Conservation (phyloP, 1,139 yeast species). For the Yamadazyma atmosphaerica region DNA sequence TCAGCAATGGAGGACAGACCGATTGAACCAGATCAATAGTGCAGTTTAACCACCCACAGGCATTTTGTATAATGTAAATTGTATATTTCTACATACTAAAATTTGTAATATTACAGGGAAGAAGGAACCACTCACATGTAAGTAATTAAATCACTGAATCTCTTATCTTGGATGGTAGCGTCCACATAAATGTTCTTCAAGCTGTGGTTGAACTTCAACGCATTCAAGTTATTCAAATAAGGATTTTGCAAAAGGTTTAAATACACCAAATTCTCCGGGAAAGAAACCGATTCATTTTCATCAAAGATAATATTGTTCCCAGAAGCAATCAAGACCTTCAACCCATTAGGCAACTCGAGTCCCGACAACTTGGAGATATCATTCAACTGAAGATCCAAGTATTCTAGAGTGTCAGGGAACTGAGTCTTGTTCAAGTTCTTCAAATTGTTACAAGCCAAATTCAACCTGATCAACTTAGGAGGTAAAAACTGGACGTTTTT, state of each 20-base stretch:
- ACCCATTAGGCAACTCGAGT: slow-evolving; percentile 12
- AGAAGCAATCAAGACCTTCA: slow-evolving; percentile 18
- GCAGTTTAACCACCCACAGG: slow-evolving; percentile 3
- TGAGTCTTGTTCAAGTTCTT: slow-evolving; percentile 10
- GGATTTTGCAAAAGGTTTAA: slow-evolving; percentile 19
- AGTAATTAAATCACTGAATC: slow-evolving; percentile 11
- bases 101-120: not conserved
- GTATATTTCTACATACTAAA: slow-evolving; percentile 2
- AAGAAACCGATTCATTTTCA: slow-evolving; percentile 14
- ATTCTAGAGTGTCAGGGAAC: slow-evolving; percentile 17
- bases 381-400: slow-evolving; percentile 19
- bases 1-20: slow-evolving; percentile 42
- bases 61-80: not conserved
- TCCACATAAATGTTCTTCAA: slow-evolving; percentile 17
- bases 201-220: slow-evolving; percentile 13
- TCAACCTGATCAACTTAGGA: slow-evolving; percentile 14
- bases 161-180: slow-evolving; percentile 9
- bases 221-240: slow-evolving; percentile 14
- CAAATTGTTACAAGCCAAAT: slow-evolving; percentile 18
- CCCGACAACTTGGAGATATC: slow-evolving; percentile 15
- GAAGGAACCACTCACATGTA: slow-evolving; percentile 9
- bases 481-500: slow-evolving; percentile 14
- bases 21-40: slow-evolving; percentile 32
- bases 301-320: slow-evolving; percentile 19
- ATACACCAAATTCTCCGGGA: slow-evolving; percentile 16